phyloP scores from a whole-genome alignment of 2,329 filamentous ascomycete genomes.

The Xylaria sp. region DNA sequence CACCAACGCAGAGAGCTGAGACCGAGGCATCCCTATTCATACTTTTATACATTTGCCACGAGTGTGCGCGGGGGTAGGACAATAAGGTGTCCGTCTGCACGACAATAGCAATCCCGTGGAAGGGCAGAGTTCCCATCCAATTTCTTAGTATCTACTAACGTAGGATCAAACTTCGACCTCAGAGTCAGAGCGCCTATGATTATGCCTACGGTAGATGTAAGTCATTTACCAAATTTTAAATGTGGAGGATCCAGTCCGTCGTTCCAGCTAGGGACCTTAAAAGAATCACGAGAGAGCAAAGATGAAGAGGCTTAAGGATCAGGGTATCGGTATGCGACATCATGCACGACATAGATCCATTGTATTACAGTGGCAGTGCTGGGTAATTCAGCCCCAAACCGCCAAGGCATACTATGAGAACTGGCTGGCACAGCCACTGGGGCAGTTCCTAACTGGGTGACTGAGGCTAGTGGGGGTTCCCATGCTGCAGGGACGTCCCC shows the following conservation, averaged over 20 bases:
- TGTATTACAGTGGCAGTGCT: neutral
- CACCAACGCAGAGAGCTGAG: neutral
- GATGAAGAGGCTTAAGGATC: neutral
- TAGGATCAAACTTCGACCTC: no score
- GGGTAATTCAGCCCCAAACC: neutral
- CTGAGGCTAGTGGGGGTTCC: no score
- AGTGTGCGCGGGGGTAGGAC: neutral
- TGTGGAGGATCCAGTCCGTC: neutral
- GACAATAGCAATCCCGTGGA: neutral
- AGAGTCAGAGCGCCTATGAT: neutral
- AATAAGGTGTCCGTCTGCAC: neutral
- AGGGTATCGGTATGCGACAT: neutral
- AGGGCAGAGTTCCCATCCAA: neutral
- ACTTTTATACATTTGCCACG: neutral
- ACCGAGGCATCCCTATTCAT: neutral
- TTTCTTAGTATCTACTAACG: neutral
- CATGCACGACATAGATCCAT: slow-evolving; percentile 1
- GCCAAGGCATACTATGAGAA: neutral
- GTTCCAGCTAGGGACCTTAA: neutral
- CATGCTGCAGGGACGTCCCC: neutral
- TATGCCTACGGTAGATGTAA: neutral
- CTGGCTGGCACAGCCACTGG: neutral
- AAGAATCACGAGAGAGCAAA: neutral
- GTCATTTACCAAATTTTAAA: neutral
- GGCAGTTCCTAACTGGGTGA: no score